phyloP scores from a whole-genome alignment of 2,329 filamentous ascomycete genomes.

The Cryphonectria nitschkei region DNA sequence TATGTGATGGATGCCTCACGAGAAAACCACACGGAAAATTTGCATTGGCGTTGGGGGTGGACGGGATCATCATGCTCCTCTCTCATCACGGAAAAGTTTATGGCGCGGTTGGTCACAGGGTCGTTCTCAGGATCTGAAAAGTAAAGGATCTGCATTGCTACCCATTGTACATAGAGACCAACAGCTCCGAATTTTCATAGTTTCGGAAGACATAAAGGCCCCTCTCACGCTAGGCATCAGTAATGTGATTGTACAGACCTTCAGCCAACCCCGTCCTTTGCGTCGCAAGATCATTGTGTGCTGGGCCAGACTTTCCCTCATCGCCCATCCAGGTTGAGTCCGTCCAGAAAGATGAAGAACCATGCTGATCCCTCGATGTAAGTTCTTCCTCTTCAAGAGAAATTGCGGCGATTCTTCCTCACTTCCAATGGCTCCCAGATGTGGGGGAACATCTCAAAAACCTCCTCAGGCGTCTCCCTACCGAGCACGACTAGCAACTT shows the following conservation, averaged over 20 bases:
- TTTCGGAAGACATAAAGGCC: background rate
- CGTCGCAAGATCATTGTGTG: background rate
- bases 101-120: slow-evolving; percentile 24
- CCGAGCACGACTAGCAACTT: slow-evolving; percentile 20
- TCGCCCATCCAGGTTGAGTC: background rate
- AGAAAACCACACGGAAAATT: background rate
- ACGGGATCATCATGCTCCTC: slow-evolving; percentile 28
- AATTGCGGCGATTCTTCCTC: slow-evolving; percentile 26
- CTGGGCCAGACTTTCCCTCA: background rate
- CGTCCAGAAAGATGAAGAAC: background rate
- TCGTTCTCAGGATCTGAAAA: slow-evolving; percentile 19
- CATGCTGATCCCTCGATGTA: background rate
- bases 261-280: no score
- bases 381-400: slow-evolving; percentile 13
- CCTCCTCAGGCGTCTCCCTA: slow-evolving; percentile 22
- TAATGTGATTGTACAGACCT: background rate
- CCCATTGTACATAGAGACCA: slow-evolving; percentile 25
- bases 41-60: slow-evolving; percentile 31
- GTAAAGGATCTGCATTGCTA: slow-evolving; percentile 20
- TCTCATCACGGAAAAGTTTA: slow-evolving; percentile 25
- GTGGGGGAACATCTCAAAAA: slow-evolving; percentile 25
- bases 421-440: slow-evolving; percentile 22
- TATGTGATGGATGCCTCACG: slow-evolving; percentile 17
- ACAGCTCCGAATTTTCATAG: slow-evolving; percentile 15
- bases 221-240: background rate